Conservation (phyloP, 2,329 filamentous ascomycete genomes). For the Colletotrichum orchidophilum region DNA sequence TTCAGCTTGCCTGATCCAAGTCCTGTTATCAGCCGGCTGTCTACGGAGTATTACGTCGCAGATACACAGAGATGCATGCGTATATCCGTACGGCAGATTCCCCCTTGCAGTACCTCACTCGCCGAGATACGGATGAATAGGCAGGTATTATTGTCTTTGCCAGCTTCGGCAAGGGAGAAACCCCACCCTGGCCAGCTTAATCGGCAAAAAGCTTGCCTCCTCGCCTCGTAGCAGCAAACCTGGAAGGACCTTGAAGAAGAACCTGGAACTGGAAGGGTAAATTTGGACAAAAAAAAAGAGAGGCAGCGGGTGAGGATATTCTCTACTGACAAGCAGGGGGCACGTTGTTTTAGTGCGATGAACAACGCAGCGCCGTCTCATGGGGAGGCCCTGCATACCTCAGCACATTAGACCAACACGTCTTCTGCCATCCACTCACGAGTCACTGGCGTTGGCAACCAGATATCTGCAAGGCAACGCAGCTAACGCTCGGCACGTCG, state of each 20-base stretch:
- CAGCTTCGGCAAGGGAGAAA: not conserved
- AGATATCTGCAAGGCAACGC: conserved; percentile 28
- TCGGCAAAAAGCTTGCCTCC: conserved; percentile 22
- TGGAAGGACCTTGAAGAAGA: not conserved
- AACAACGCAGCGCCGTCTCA: conserved; percentile 12
- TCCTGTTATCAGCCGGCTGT: not conserved
- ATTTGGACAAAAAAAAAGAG: not conserved
- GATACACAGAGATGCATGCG: not conserved
- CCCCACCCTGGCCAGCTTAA: not conserved
- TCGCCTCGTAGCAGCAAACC: conserved; percentile 24
- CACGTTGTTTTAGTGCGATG: not conserved
- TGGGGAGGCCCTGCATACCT: conserved; percentile 13
- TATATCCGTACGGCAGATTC: not conserved
- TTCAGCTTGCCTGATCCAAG: conserved; percentile 10
- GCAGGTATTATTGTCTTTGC: not conserved
- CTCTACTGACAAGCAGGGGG: not conserved
- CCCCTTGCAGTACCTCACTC: conserved; percentile 5
- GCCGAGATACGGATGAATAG: conserved; percentile 1
- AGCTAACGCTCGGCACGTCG: conserved; percentile 6
- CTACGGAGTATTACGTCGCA: conserved; percentile 1
- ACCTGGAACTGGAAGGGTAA: no score
- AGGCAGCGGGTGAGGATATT: not conserved
- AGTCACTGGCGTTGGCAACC: conserved; percentile 9
- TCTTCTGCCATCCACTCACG: not conserved
- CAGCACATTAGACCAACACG: not conserved